phyloP scores from a whole-genome alignment of 306 rosid genomes.

The Quercus dentata region DNA sequence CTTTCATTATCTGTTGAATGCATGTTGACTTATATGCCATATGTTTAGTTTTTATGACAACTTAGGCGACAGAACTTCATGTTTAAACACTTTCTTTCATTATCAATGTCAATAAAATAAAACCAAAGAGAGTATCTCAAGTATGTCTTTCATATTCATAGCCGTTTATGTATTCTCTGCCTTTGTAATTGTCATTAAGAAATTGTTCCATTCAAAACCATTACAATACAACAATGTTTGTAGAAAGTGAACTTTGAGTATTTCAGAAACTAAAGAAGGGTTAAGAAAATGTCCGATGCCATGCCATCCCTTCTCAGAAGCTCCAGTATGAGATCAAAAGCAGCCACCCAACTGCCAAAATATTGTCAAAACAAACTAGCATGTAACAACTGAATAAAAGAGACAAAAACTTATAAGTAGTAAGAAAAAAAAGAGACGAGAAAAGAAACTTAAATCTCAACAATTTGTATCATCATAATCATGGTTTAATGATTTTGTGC shows the following conservation, averaged over 20 bases:
- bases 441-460: neutral
- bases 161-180: neutral
- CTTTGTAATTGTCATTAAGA: slow-evolving; percentile 11
- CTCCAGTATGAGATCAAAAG: slow-evolving; percentile 35
- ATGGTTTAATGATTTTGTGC: neutral
- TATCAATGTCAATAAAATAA: neutral
- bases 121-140: neutral
- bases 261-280: slow-evolving; percentile 14
- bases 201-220: slow-evolving; percentile 15
- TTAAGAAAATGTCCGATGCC: neutral
- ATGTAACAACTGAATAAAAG: neutral
- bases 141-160: slow-evolving; percentile 18
- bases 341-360: slow-evolving; percentile 79
- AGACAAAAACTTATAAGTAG: neutral
- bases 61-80: neutral
- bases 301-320: slow-evolving; percentile 17
- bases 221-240: neutral
- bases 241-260: slow-evolving; percentile 9
- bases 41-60: slow-evolving; percentile 16
- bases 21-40: slow-evolving; percentile 19
- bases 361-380: slow-evolving; percentile 6
- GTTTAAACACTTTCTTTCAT: neutral
- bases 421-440: neutral
- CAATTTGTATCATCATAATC: neutral
- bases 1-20: slow-evolving; percentile 9